Percentiles rank a stretch among this genome's conserved stretches.
These are phyloP conservation scores for Pseudogymnoascus verrucosus DNA, from an alignment of 2,329 filamentous ascomycete genomes.

Conservation along the genomic window DNA sequence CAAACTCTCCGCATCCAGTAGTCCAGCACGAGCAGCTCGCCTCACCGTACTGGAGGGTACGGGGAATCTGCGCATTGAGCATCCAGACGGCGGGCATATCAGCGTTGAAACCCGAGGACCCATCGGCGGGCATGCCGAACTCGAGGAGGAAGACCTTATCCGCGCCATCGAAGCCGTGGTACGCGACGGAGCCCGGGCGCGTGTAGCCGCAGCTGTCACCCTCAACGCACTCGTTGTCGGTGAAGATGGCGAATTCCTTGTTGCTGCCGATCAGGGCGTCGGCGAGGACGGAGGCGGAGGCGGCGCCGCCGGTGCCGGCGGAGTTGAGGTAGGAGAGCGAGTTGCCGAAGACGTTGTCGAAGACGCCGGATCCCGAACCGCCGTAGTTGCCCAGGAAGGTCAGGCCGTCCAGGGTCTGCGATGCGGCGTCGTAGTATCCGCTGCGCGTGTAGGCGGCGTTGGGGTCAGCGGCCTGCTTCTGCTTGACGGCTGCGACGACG, in stretches of 20 bases:
- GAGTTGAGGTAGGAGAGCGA: slow-evolving; percentile 47
- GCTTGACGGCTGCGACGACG: slow-evolving; percentile 14
- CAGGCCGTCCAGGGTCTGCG: slow-evolving; percentile 40
- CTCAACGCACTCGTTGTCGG: slow-evolving; percentile 38
- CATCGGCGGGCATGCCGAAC: slow-evolving; percentile 62
- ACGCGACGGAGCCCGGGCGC: slow-evolving; percentile 40
- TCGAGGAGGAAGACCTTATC: slow-evolving; percentile 68
- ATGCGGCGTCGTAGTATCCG: slow-evolving; percentile 39
- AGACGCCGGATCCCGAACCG: slow-evolving; percentile 46
- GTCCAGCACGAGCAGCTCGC: slow-evolving; percentile 67
- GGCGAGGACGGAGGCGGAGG: slow-evolving; percentile 40
- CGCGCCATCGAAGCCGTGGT: slow-evolving; percentile 61
- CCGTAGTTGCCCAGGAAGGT: slow-evolving; percentile 52
- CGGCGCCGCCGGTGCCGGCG: slow-evolving; percentile 38
- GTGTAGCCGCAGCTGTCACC: slow-evolving; percentile 38
- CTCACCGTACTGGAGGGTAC: slow-evolving; percentile 58
- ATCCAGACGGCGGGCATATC: slow-evolving; percentile 73
- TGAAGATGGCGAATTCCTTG: slow-evolving; percentile 44
- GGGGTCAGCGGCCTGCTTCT: slow-evolving; percentile 12
- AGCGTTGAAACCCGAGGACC: slow-evolving; percentile 41
- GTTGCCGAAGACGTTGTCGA: slow-evolving; percentile 46
- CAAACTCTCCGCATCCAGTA: slow-evolving; percentile 66
- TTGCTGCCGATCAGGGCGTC: slow-evolving; percentile 42
- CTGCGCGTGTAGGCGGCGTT: slow-evolving; percentile 34
- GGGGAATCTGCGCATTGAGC: slow-evolving; percentile 65